Evolutionary conservation across 768 basidiomycete species (phyloP), one percentile per base, ranked within the genome.

Genomic region (Coprinopsis sp.): DNA sequence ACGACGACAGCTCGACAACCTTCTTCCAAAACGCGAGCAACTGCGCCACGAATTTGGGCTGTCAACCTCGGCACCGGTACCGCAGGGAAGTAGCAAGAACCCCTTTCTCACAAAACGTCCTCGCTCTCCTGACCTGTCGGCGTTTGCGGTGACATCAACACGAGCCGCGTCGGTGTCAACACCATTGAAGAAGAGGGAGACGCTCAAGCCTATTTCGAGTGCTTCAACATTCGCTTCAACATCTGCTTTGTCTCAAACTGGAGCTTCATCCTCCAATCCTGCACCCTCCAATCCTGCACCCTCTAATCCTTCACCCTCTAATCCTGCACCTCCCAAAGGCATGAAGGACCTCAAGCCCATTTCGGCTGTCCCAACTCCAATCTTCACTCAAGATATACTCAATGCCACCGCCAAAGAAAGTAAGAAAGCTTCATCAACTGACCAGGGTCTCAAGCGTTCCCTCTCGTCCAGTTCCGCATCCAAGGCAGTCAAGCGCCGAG

Each of bases 341-440:
- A 40, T 33, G 28, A 47, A 45, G 25, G 10, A 33, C 11, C 42
- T 51, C 14, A 34, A 29, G 6, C 54, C 54, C 10, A 51, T 54
- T 23, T 54, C 53, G 10, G 19, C 40, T 14, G 47, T 54, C 3
- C 48, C 23, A 13, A 25, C 43, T 14, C 51, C 54, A 6, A 31
- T 43, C 24, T 45, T 52, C 38, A 54, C 51, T 29, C 54, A 47
- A 31, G 48, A 47, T 4, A 21, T 50, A 18, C 27, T 54, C 13
- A 31, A 47, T 14, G 34, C 19, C 4, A 52, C 30, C 33, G 19
- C 34, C 27, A 33, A 33, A 25, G 24, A 29, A 29, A 38, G 29
- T 37, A 34, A 19, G 23, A 37, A 46, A 7, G 14, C 25, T 28
- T 6, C 14, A 30, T 28, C n/a, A 21, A 23, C 16, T n/a, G 33